Conservation (phyloP, 495 filamentous ascomycete genomes). For the Xylaria bambusicola region DNA sequence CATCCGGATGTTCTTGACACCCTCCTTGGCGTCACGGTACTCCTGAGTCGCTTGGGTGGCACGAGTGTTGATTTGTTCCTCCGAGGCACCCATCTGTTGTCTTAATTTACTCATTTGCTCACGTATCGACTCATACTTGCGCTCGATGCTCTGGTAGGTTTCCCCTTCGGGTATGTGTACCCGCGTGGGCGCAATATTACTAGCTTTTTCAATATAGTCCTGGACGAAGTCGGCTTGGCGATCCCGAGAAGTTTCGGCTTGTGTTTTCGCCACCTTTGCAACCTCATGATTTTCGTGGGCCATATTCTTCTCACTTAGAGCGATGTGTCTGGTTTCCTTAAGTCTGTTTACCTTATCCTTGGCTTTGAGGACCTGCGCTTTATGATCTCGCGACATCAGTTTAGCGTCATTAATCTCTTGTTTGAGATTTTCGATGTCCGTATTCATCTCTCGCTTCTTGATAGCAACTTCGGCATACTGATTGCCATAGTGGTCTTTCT, state of each 20-base stretch:
- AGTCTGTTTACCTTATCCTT: constrained; percentile 57
- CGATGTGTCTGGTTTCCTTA: constrained; percentile 51
- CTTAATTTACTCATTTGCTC: constrained; percentile 59
- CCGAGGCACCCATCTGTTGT: constrained; percentile 58
- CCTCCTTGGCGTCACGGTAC: constrained; percentile 40
- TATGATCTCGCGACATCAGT: constrained; percentile 49
- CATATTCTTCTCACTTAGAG: constrained; percentile 66
- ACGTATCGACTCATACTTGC: constrained; percentile 60
- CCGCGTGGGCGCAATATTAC: constrained; percentile 53
- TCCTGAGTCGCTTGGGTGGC: constrained; percentile 37
- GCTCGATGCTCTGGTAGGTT: constrained; percentile 62
- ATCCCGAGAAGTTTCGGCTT: constrained; percentile 49
- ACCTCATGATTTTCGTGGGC: constrained; percentile 56
- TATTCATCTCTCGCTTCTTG: constrained; percentile 42
- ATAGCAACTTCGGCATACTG: constrained; percentile 42
- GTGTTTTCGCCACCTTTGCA: constrained; percentile 48
- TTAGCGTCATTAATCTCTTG: constrained; percentile 28
- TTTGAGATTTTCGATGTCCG: constrained; percentile 32
- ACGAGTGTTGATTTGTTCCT: constrained; percentile 61
- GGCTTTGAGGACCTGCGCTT: constrained; percentile 53
- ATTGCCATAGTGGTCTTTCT: constrained; percentile 41
- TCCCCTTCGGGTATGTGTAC: constrained; percentile 69
- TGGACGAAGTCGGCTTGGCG: constrained; percentile 48
- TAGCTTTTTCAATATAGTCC: constrained; percentile 61
- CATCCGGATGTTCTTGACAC: constrained; percentile 47